Percentiles rank a stretch among this genome's conserved stretches.
Conservation (phyloP, 2,329 filamentous ascomycete genomes). For the Aureobasidium zeae region DNA sequence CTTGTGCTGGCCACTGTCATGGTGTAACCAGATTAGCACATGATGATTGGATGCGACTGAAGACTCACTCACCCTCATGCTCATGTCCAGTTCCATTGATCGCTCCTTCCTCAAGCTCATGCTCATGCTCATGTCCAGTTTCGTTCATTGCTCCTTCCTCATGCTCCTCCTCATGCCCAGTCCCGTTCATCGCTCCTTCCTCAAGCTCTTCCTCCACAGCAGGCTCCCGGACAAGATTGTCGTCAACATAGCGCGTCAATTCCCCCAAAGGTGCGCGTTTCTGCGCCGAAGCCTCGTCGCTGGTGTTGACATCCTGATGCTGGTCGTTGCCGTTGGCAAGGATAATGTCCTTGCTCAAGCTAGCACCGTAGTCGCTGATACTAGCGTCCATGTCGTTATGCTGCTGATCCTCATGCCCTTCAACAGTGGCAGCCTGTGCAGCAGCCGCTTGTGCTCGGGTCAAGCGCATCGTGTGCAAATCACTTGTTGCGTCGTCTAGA, state of each 20-base stretch:
- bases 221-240: background rate
- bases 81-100: constrained; percentile 17
- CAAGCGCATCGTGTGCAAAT: constrained; percentile 34
- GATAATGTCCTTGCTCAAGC: too few relatives aligned
- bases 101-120: constrained; percentile 14
- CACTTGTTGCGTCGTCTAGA: too few relatives aligned
- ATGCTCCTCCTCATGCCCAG: background rate
- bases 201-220: background rate
- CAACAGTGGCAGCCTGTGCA: constrained; percentile 23
- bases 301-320: too few relatives aligned
- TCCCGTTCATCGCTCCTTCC: constrained; percentile 21
- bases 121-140: too few relatives aligned
- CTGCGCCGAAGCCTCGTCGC: too few relatives aligned
- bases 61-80: background rate
- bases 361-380: too few relatives aligned
- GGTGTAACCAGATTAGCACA: too few relatives aligned
- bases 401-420: background rate
- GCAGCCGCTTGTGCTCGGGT: constrained; percentile 35
- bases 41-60: too few relatives aligned
- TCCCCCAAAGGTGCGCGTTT: constrained; percentile 33
- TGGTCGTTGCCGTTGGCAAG: too few relatives aligned
- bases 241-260: constrained; percentile 30
- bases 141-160: too few relatives aligned
- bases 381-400: background rate
- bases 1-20: too few relatives aligned